Evolutionary conservation across 2,329 filamentous ascomycete genomes (phyloP).

Genomic region (Davidsoniella eucalypti): DNA sequence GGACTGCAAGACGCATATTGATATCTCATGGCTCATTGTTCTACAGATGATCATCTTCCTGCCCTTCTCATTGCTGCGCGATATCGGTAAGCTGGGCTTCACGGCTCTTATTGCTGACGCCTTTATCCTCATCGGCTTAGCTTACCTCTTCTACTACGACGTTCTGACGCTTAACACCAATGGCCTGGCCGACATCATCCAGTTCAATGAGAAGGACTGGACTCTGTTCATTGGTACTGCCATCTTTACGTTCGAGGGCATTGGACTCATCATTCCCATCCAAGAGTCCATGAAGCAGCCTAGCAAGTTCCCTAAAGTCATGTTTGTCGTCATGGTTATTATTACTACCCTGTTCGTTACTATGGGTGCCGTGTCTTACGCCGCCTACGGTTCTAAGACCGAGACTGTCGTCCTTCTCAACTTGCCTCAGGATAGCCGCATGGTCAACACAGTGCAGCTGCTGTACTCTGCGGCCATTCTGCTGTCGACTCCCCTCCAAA

Average conservation of each 20-base stretch:
- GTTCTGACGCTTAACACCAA: slow-evolving; percentile 62
- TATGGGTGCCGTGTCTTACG: slow-evolving; percentile 88
- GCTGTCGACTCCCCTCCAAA: slow-evolving; percentile 84
- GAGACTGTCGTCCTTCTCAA: slow-evolving; percentile 95
- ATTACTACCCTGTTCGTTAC: slow-evolving; percentile 82
- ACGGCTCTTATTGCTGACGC: slow-evolving; percentile 85
- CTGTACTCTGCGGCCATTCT: slow-evolving; percentile 97
- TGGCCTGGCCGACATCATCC: slow-evolving; percentile 68
- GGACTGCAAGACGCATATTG: slow-evolving; percentile 69
- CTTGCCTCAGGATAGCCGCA: slow-evolving; percentile 82
- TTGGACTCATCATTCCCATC: slow-evolving; percentile 93
- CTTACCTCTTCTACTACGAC: slow-evolving; percentile 94
- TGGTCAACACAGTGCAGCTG: slow-evolving; percentile 92
- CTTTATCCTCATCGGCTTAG: slow-evolving; percentile 81
- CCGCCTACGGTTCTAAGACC: slow-evolving; percentile 85
- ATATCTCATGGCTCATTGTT: slow-evolving; percentile 78
- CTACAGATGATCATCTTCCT: slow-evolving; percentile 93
- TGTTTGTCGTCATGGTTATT: slow-evolving; percentile 83
- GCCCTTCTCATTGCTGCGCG: slow-evolving; percentile 80
- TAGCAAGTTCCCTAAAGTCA: slow-evolving; percentile 74
- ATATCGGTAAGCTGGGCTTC: slow-evolving; percentile 94
- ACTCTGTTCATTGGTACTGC: slow-evolving; percentile 96
- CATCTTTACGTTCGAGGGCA: slow-evolving; percentile 97
- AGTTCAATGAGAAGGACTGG: slow-evolving; percentile 87
- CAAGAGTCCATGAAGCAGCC: slow-evolving; percentile 94